phyloP scores from a whole-genome alignment of 139 green algal species.

The Coccomyxa sp. region DNA sequence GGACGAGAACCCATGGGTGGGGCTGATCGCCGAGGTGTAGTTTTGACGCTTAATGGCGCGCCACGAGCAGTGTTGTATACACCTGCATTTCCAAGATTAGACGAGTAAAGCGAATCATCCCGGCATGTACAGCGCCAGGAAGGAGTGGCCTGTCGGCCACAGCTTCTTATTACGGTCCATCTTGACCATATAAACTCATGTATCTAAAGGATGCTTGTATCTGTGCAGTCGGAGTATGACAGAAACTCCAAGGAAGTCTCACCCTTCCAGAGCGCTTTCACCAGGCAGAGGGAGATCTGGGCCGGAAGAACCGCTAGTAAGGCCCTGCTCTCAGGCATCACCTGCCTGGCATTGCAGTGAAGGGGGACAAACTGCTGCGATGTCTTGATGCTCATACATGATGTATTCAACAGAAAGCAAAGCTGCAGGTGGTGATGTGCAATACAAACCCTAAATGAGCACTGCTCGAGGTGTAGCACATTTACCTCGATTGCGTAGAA shows the following conservation, averaged over 20 bases:
- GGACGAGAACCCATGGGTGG: not conserved
- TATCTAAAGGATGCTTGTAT: not conserved
- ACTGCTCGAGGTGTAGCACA: not conserved
- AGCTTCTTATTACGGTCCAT: not conserved
- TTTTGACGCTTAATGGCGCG: not conserved
- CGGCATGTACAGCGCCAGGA: not conserved
- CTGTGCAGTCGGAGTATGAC: slow-evolving; percentile 14
- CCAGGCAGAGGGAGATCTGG: slow-evolving; percentile 15
- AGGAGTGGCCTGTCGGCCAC: no score
- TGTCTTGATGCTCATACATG: no score
- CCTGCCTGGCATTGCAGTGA: no score
- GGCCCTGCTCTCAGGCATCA: not conserved
- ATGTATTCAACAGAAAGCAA: no score
- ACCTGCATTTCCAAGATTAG: not conserved
- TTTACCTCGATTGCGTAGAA: not conserved
- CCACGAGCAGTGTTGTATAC: not conserved
- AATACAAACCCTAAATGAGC: no score
- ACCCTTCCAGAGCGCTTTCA: slow-evolving; percentile 13
- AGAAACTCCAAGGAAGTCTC: not conserved
- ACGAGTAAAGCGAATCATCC: not conserved
- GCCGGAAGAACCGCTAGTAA: not conserved
- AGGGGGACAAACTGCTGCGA: no score
- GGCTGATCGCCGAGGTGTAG: not conserved
- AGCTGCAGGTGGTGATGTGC: no score
- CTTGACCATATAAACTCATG: not conserved